Base-by-base conservation (phyloP, 2,329 filamentous ascomycete genomes). In the Nannizziopsis barbatae region DNA sequence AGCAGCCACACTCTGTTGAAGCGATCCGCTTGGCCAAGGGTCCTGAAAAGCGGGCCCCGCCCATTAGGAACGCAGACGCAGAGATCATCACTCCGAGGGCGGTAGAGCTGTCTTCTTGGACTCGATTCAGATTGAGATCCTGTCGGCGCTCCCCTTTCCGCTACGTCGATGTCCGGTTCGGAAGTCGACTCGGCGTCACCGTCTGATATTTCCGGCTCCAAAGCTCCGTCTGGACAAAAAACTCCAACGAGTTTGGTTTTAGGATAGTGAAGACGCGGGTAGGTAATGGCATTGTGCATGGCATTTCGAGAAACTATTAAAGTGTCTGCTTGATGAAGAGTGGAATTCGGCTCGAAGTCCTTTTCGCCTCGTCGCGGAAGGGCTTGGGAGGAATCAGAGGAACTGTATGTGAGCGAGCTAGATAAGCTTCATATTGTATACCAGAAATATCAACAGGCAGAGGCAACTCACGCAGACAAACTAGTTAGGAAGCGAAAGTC, bases 331-430 rank as follows among this genome's bases (percentile, higher is more conserved):
- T 98, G 92, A 30, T 85, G 79, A 30, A 79, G 77, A 2, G 92
- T 96, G 42, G 86, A 85, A 67, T 96, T 88, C 22, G 85, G 82
- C 68, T 96, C 92, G 64, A 95, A 98, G 69, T 98, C 92, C 66
- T 98, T 98, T 64, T 94, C 88, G 52, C 92, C 92, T 54, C 88
- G 86, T 56, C 90, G 88, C 32, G 94, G 87, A 9, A 89, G 76
- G 57, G 80, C 57, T 12, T 65, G 57, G 22, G 58, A 56, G 20
- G 58, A 52, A 35, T 66, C 64, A 42, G 63, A 56, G 38, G 65
- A 55, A 30, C 65, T 67, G 47, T 9, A 18, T 27, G 22, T 7
- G 7, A 4, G n/a, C 17, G 27, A 2, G 27, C 35, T 36, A 12
- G 9, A 14, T 40, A 10, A 35, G 36, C 14, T n/a, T 30, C 14